A percentile compares a stretch with the other conserved stretches of the same genome.
Evolutionary conservation across 768 basidiomycete genomes (phyloP).

Genomic region (Russula sp.): DNA sequence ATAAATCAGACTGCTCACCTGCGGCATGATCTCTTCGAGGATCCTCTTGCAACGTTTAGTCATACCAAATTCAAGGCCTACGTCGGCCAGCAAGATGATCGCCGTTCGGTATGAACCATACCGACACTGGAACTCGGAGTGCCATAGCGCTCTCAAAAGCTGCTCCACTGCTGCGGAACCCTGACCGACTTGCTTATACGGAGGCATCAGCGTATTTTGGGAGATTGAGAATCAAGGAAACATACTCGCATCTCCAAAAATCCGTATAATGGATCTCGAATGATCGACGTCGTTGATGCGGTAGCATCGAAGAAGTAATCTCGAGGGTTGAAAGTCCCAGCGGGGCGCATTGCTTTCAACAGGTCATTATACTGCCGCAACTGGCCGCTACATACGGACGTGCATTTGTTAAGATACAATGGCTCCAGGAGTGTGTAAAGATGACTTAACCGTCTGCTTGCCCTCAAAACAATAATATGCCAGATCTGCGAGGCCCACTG

Average conservation of each 20-base stretch:
- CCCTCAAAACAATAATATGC: slow-evolving; percentile 68
- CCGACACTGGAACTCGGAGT: slow-evolving; percentile 73
- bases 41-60: slow-evolving; percentile 60
- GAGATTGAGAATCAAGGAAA: slow-evolving; percentile 4
- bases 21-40: slow-evolving; percentile 78
- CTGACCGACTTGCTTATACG: slow-evolving; percentile 58
- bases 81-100: slow-evolving; percentile 71
- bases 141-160: slow-evolving; percentile 70
- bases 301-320: slow-evolving; percentile 53
- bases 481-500: slow-evolving; percentile 75
- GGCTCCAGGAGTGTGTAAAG: not conserved
- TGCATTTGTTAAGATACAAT: slow-evolving; percentile 3
- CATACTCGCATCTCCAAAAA: slow-evolving; percentile 43
- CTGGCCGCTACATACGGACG: slow-evolving; percentile 52
- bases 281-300: slow-evolving; percentile 37
- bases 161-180: slow-evolving; percentile 59
- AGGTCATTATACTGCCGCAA: slow-evolving; percentile 61
- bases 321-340: slow-evolving; percentile 51
- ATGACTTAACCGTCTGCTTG: slow-evolving; percentile 56
- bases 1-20: slow-evolving; percentile 44
- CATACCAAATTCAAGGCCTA: slow-evolving; percentile 75
- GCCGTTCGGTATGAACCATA: slow-evolving; percentile 65
- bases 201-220: slow-evolving; percentile 13
- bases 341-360: slow-evolving; percentile 57
- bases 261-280: slow-evolving; percentile 45